phyloP scores from a whole-genome alignment of 805 yeast genomes.

The Suhomyces pyralidae region DNA sequence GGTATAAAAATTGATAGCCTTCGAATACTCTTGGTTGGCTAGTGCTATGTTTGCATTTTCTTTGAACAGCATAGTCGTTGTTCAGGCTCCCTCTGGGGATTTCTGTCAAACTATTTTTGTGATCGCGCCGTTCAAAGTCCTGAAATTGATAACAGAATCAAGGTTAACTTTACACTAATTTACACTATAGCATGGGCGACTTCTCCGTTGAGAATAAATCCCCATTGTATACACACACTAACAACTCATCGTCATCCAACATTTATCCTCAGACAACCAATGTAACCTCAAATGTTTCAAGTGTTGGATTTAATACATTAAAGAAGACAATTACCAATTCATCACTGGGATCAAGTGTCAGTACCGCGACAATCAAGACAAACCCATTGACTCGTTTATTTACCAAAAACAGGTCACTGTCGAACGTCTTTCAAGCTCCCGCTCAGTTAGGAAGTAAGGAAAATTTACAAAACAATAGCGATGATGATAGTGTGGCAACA shows the following conservation, averaged over 20 bases:
- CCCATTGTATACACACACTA: constrained; percentile 8
- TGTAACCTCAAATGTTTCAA: constrained; percentile 10
- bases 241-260: constrained; percentile 11
- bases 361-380: constrained; percentile 21
- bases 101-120: not conserved
- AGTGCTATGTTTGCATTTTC: constrained; percentile 7
- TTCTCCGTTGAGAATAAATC: not conserved
- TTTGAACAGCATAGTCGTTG: not conserved
- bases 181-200: not conserved
- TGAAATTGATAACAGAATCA: not conserved
- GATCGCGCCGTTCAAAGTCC: not conserved
- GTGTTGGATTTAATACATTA: constrained; percentile 26
- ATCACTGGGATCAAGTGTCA: constrained; percentile 21
- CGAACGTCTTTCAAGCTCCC: constrained; percentile 13
- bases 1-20: constrained; percentile 16
- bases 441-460: constrained; percentile 7
- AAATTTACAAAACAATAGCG: constrained; percentile 6
- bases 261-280: constrained; percentile 4
- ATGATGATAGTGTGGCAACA: constrained; percentile 6
- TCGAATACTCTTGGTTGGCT: constrained; percentile 9
- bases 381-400: constrained; percentile 31
- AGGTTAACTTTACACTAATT: not conserved
- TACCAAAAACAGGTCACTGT: constrained; percentile 25
- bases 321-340: constrained; percentile 29
- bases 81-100: not conserved